Conservation (phyloP, 2,329 filamentous ascomycete genomes). For the Aureobasidium pullulans region DNA sequence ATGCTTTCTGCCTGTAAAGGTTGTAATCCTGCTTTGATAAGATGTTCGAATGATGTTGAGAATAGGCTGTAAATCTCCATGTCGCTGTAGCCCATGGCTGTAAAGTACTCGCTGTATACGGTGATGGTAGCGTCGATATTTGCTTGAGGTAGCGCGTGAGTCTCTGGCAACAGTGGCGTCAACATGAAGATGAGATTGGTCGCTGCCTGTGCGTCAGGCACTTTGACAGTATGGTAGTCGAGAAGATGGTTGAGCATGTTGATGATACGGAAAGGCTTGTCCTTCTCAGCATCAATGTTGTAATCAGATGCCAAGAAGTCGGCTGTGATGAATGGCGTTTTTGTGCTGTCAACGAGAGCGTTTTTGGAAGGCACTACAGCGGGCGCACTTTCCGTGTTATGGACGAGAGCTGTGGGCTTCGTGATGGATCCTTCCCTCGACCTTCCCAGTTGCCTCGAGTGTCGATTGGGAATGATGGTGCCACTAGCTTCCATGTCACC, state of each 20-base stretch:
- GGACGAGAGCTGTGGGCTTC: background rate
- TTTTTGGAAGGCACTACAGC: background rate
- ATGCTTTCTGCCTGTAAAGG: slow-evolving; percentile 49
- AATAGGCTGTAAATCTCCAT: slow-evolving; percentile 35
- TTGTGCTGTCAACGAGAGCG: background rate
- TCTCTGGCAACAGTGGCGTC: slow-evolving; percentile 37
- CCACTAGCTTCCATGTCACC: slow-evolving; percentile 35
- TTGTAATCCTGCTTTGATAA: slow-evolving; percentile 38
- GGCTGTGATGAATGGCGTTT: slow-evolving; percentile 27
- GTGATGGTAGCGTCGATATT: slow-evolving; percentile 29
- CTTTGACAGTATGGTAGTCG: slow-evolving; percentile 32
- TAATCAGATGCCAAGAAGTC: slow-evolving; percentile 29
- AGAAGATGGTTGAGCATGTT: slow-evolving; percentile 36
- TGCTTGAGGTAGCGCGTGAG: slow-evolving; percentile 27
- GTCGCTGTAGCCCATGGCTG: slow-evolving; percentile 29
- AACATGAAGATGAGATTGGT: slow-evolving; percentile 41
- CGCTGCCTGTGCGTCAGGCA: slow-evolving; percentile 41
- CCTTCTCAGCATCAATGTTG: slow-evolving; percentile 27
- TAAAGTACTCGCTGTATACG: slow-evolving; percentile 34
- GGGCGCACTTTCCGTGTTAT: slow-evolving; percentile 22
- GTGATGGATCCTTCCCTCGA: slow-evolving; percentile 6
- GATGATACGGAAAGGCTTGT: slow-evolving; percentile 33
- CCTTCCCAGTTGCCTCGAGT: background rate
- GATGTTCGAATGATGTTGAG: slow-evolving; percentile 31
- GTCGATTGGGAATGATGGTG: slow-evolving; percentile 32